A percentile compares a stretch with the other conserved stretches of the same genome.
Conservation (phyloP, 257 asterid species). For the Haberlea rhodopensis region DNA sequence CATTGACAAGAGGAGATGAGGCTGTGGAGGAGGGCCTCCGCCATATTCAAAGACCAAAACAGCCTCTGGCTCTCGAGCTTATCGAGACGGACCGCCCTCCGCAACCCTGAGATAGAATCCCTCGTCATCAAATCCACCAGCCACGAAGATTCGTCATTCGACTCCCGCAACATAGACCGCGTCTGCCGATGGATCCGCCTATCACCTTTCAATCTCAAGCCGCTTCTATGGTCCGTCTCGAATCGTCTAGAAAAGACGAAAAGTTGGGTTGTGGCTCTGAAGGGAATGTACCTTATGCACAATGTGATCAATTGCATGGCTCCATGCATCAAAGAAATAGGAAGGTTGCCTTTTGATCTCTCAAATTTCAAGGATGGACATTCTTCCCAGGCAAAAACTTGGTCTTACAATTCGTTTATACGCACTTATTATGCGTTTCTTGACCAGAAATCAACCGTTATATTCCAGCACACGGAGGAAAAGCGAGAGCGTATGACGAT, state of each 20-base stretch:
- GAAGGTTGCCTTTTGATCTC: slow-evolving; percentile 78
- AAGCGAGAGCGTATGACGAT: slow-evolving; percentile 27
- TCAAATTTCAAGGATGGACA: slow-evolving; percentile 59
- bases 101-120: slow-evolving; percentile 79
- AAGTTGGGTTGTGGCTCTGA: slow-evolving; percentile 71
- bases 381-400: slow-evolving; percentile 27
- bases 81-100: slow-evolving; percentile 51
- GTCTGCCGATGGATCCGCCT: slow-evolving; percentile 63
- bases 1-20: slow-evolving; percentile 48
- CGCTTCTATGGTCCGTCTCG: slow-evolving; percentile 65
- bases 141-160: slow-evolving; percentile 49
- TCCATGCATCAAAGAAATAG: slow-evolving; percentile 49
- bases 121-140: slow-evolving; percentile 72
- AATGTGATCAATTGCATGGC: slow-evolving; percentile 39
- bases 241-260: slow-evolving; percentile 49
- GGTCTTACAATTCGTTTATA: slow-evolving; percentile 58
- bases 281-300: slow-evolving; percentile 71
- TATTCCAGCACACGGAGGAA: slow-evolving; percentile 38
- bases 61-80: slow-evolving; percentile 65
- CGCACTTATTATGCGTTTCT: slow-evolving; percentile 70
- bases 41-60: slow-evolving; percentile 58
- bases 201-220: slow-evolving; percentile 60
- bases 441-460: slow-evolving; percentile 58
- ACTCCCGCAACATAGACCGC: slow-evolving; percentile 45
- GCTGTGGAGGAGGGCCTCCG: slow-evolving; percentile 78